Base-by-base conservation (phyloP, 768 basidiomycete species). In the Coprinopsis marcescibilis region DNA sequence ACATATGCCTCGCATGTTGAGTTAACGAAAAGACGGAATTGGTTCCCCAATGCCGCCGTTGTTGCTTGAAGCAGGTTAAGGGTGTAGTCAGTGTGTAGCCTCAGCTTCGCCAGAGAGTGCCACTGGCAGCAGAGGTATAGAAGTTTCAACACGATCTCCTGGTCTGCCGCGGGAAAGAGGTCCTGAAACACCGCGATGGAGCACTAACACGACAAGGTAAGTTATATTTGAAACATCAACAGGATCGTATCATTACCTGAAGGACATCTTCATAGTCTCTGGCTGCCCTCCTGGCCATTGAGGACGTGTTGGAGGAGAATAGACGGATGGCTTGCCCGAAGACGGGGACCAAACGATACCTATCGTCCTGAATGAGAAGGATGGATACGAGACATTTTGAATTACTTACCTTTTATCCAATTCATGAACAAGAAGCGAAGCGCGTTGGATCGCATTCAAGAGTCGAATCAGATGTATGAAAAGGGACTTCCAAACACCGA, bases 391-490 rank as follows among this genome's bases (percentile, higher is more conserved):
- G 3, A 4, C 26, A 8, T 2, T 3, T 2, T 11, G 32, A 5
- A 23, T 14, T 19, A 37, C 35, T 7, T 56, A 69, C 64, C 60
- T 29, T 7, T 45, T 14, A 26, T 66, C 54, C 2, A 65, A 46
- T 24, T 51, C 46, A 6, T 65, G 53, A 2, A 26, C 12, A 20
- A 55, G 48, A 12, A 42, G 20, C 4, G 7, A 4, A 15, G 32
- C 14, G 29, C 7, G 14, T 11, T 10, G 3, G 12, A 19, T 8
- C 8, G 59, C 50, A 47, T 59, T 40, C 2, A 69, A 48, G 11
- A 71, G 53, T 0, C 62, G 60, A 7, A 71, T 48, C 0, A 71
- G 51, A 43, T 72, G 71, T 0, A 46, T 60, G 37, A 68, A 65
- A 1, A 66, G 21, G 0, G 56, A 46, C 45, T 67, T 70, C 66